phyloP scores from a whole-genome alignment of 768 basidiomycete genomes.

The Kwoniella heveanensis region DNA sequence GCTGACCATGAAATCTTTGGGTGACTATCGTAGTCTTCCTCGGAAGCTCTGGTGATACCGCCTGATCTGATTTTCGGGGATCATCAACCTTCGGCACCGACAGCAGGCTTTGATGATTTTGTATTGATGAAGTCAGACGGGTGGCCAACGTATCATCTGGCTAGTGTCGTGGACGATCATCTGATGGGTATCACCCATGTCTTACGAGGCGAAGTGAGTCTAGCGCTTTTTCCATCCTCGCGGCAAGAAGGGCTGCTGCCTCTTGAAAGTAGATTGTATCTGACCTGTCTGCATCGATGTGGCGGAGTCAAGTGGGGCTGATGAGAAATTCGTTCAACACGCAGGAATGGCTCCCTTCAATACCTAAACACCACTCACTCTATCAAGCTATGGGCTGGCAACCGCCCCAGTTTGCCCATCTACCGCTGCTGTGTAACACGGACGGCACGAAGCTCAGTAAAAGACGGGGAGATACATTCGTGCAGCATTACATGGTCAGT shows the following conservation, averaged over 20 bases:
- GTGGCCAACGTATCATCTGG: constrained; percentile 95
- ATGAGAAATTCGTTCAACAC: neutral
- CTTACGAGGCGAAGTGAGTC: constrained; percentile 79
- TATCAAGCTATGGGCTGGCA: constrained; percentile 74
- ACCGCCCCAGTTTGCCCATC: constrained; percentile 82
- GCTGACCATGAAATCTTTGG: neutral
- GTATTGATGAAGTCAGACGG: constrained; percentile 87
- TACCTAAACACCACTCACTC: constrained; percentile 85
- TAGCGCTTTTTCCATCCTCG: too few relatives aligned
- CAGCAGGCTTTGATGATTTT: constrained; percentile 70
- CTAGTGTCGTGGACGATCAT: constrained; percentile 92
- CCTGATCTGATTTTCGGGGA: constrained; percentile 76
- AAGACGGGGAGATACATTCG: constrained; percentile 82
- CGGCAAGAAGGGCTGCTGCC: too few relatives aligned
- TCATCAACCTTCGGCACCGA: constrained; percentile 56
- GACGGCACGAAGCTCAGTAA: constrained; percentile 96
- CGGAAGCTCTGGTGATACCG: constrained; percentile 60
- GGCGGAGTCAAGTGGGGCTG: too few relatives aligned
- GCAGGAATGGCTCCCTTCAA: constrained; percentile 94
- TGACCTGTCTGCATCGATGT: too few relatives aligned
- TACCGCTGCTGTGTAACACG: constrained; percentile 83
- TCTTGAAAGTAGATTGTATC: too few relatives aligned
- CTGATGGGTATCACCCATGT: constrained; percentile 97
- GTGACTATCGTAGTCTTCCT: constrained; percentile 49
- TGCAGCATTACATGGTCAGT: constrained; percentile 80